These are phyloP conservation scores for Malus hybrid DNA, from an alignment of 331 rosid species.

Conservation along the genomic window DNA sequence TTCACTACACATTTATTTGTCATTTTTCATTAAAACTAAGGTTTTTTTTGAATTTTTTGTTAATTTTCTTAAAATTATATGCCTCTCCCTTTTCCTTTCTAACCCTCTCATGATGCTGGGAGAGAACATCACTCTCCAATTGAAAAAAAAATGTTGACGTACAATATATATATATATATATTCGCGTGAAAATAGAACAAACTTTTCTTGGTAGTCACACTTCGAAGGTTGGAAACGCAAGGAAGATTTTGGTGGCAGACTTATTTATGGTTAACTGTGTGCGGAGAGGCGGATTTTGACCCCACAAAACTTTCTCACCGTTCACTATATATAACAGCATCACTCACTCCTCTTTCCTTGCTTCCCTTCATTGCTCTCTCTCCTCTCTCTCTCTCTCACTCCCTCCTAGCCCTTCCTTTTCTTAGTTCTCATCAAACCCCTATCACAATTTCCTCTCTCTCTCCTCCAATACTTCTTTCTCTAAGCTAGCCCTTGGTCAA, in stretches of 20 bases:
- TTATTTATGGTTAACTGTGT: constrained; percentile 19
- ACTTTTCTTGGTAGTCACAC: constrained; percentile 53
- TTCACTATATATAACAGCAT: constrained; percentile 9
- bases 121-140: neutral
- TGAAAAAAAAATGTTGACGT: constrained; percentile 4
- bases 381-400: neutral
- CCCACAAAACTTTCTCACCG: constrained; percentile 8
- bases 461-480: neutral
- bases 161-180: neutral
- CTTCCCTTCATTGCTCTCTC: constrained; percentile 4
- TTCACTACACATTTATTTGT: too few species aligned
- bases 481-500: neutral
- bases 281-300: constrained; percentile 36
- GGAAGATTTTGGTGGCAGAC: constrained; percentile 49
- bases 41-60: too few species aligned
- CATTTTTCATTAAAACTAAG: too few species aligned
- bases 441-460: neutral
- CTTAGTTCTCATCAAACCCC: neutral
- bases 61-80: too few species aligned
- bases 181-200: constrained; percentile 31
- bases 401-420: neutral
- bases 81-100: neutral
- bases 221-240: constrained; percentile 59
- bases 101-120: neutral
- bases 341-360: constrained; percentile 20